Percentiles rank a stretch among this genome's conserved stretches.
Evolutionary conservation across 106 monocot genomes (phyloP).

Genomic region (Hemerocallis citrina): DNA sequence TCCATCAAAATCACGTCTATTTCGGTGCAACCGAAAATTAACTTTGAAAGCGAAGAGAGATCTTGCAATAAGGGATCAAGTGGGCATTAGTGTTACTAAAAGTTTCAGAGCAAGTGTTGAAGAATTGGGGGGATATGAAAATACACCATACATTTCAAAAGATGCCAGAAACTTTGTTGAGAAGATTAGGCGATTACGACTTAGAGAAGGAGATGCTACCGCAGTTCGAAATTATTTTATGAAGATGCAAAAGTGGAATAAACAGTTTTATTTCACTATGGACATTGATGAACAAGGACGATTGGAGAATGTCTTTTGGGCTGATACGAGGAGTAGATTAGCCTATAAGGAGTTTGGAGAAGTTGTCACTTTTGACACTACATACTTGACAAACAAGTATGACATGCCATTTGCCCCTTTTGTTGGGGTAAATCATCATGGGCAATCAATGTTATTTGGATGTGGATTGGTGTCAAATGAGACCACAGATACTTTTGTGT

Average conservation of each 20-base stretch:
- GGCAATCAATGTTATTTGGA: conserved; percentile 15
- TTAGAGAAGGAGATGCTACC: conserved; percentile 11
- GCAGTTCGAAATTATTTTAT: conserved; percentile 18
- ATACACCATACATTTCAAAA: conserved; percentile 1
- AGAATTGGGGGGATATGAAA: conserved; percentile 13
- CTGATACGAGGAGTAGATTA: conserved; percentile 11
- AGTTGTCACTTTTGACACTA: conserved; percentile 22
- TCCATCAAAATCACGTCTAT: too few species aligned
- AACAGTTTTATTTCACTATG: conserved; percentile 8
- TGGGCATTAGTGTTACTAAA: too few species aligned
- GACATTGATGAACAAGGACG: conserved; percentile 13
- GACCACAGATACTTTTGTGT: conserved; percentile 11
- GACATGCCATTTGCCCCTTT: conserved; percentile 11
- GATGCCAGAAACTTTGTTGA: conserved; percentile 6
- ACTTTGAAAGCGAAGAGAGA: too few species aligned
- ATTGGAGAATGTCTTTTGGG: conserved; percentile 22
- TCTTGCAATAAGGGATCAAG: too few species aligned
- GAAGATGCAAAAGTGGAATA: conserved; percentile 3
- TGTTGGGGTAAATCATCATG: conserved; percentile 28
- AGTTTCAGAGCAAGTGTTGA: too few species aligned
- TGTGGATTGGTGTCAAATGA: conserved; percentile 19
- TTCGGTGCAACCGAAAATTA: too few species aligned
- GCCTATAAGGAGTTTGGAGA: conserved; percentile 18
- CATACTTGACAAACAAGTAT: not conserved
- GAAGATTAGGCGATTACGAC: conserved; percentile 1